Percentiles rank a stretch among this genome's conserved stretches.
Conservation (phyloP, 108 stramenopile genomes). For the Seminavis robusta region DNA sequence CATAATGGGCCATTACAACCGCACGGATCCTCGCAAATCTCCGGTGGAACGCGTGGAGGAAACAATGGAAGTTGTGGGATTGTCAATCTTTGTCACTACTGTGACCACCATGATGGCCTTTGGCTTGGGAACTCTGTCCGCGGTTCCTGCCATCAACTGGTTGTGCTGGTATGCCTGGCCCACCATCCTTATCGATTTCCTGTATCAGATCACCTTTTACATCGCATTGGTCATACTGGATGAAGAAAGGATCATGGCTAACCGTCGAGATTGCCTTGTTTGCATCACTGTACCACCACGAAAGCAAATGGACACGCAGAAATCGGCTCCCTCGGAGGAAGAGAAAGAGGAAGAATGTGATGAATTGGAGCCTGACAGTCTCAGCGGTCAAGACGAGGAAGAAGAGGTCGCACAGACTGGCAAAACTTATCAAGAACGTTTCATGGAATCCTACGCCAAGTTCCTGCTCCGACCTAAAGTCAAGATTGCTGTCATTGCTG, state of each 20-base stretch:
- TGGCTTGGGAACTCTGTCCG: too few species aligned
- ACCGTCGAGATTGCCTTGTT: conserved; percentile 12
- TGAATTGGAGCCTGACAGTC: neutral
- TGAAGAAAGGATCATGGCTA: conserved; percentile 6
- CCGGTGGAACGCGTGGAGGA: neutral
- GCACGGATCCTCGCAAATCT: neutral
- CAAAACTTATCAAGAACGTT: too few species aligned
- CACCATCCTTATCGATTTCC: conserved; percentile 1
- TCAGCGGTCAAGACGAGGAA: too few species aligned
- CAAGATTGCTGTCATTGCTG: conserved; percentile 10
- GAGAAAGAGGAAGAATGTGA: too few species aligned
- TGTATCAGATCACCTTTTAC: conserved; percentile 18
- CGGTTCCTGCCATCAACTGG: conserved; percentile 12
- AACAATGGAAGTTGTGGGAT: neutral
- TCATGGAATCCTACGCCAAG: conserved; percentile 13
- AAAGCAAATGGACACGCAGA: neutral
- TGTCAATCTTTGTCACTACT: neutral
- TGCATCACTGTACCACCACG: conserved; percentile 10
- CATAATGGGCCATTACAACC: neutral
- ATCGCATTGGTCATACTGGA: conserved; percentile 13
- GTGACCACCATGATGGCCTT: too few species aligned
- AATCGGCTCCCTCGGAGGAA: neutral
- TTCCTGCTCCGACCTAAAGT: conserved; percentile 1
- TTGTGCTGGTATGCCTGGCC: conserved; percentile 18
- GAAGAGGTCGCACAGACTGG: neutral